Evolutionary conservation across 2,329 filamentous ascomycete species (phyloP).

Genomic region (Pseudogymnoascus sp.): DNA sequence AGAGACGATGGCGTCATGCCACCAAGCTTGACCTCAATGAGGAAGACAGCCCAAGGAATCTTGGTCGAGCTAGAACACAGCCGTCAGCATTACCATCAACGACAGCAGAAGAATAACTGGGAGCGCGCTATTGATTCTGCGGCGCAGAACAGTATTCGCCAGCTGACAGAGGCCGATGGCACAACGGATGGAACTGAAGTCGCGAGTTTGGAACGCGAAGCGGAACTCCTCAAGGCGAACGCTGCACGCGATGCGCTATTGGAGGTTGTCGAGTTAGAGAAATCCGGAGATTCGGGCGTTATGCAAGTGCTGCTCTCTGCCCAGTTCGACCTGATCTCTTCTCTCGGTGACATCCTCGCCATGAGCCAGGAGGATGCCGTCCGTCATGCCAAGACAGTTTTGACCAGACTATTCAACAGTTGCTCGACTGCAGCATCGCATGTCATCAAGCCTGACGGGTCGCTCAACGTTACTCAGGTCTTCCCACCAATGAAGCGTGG

Average conservation of each 20-base stretch:
- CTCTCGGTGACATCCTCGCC: constrained; percentile 69
- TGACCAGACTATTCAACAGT: constrained; percentile 67
- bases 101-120: constrained; percentile 73
- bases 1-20: constrained; percentile 58
- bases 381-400: constrained; percentile 64
- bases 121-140: constrained; percentile 81
- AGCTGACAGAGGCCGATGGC: constrained; percentile 63
- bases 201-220: constrained; percentile 67
- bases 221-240: constrained; percentile 74
- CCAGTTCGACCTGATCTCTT: constrained; percentile 84
- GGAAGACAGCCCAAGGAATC: constrained; percentile 83
- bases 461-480: constrained; percentile 47
- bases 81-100: constrained; percentile 82
- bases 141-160: constrained; percentile 72
- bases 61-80: constrained; percentile 83
- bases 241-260: constrained; percentile 72
- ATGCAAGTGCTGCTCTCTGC: constrained; percentile 79
- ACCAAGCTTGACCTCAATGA: constrained; percentile 61
- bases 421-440: constrained; percentile 69
- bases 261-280: constrained; percentile 77
- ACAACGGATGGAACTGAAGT: constrained; percentile 59
- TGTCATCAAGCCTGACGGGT: constrained; percentile 82
- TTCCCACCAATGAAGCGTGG: constrained; percentile 63
- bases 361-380: constrained; percentile 82
- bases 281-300: constrained; percentile 64